Evolutionary conservation across 148 eudicot genomes (phyloP).

Genomic region (Linanthus parryae): DNA sequence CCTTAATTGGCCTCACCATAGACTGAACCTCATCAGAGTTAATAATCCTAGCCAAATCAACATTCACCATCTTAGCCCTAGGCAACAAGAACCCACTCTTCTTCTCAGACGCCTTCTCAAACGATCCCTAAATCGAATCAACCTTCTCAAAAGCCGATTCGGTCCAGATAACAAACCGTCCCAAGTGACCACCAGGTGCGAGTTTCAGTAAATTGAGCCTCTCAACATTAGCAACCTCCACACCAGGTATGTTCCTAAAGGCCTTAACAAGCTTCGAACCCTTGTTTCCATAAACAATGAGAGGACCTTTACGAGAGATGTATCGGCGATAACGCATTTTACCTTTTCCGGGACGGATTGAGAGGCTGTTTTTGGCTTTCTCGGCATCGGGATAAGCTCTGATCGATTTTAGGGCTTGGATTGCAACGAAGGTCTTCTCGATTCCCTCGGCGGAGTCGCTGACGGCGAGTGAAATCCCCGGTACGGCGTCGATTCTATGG

Average conservation of each 20-base stretch:
- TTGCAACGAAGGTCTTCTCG: slow-evolving; percentile 30
- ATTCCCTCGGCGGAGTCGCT: slow-evolving; percentile 17
- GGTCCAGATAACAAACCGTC: slow-evolving; percentile 40
- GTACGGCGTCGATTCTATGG: slow-evolving; percentile 4
- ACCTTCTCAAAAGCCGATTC: slow-evolving; percentile 37
- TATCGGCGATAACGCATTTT: slow-evolving; percentile 39
- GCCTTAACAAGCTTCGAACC: slow-evolving; percentile 40
- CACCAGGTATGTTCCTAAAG: slow-evolving; percentile 30
- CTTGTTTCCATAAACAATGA: slow-evolving; percentile 28
- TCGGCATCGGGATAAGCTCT: slow-evolving; percentile 27
- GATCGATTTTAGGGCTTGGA: slow-evolving; percentile 22
- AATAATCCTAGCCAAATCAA: slow-evolving; percentile 35
- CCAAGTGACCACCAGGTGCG: slow-evolving; percentile 41
- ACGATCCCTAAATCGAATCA: slow-evolving; percentile 29
- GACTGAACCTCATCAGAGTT: slow-evolving; percentile 41
- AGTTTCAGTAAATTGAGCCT: slow-evolving; percentile 30
- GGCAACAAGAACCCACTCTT: slow-evolving; percentile 32
- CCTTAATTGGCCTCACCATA: slow-evolving; percentile 32
- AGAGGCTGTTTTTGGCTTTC: slow-evolving; percentile 28
- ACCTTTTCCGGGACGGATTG: slow-evolving; percentile 31
- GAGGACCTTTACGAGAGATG: slow-evolving; percentile 29
- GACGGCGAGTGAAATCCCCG: slow-evolving; percentile 5
- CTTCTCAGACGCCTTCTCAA: slow-evolving; percentile 35
- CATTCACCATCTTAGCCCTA: slow-evolving; percentile 35
- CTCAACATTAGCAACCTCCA: slow-evolving; percentile 35